Percentiles rank a stretch among this genome's conserved stretches.
These are phyloP conservation scores for Jackrogersella minutella DNA, from an alignment of 495 filamentous ascomycete species.

Conservation along the genomic window DNA sequence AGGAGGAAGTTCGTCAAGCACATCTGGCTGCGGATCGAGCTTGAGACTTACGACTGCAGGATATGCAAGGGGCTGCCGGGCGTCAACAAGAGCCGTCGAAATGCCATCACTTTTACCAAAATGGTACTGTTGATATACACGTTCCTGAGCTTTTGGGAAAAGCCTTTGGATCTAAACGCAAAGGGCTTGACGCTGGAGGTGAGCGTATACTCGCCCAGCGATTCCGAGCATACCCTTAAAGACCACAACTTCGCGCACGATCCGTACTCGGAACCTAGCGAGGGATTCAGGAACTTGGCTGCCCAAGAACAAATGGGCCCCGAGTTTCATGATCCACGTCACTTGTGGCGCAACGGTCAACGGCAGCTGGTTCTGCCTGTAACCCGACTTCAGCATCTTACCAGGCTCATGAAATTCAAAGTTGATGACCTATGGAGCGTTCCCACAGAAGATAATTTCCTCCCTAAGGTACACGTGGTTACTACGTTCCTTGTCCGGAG, in stretches of 20 bases:
- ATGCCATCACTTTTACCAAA: background rate
- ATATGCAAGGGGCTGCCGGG: background rate
- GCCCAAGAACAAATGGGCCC: background rate
- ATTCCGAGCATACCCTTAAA: background rate
- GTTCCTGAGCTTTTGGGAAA: background rate
- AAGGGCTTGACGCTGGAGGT: background rate
- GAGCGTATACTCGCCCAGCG: background rate
- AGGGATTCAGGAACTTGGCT: background rate
- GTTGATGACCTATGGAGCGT: too few relatives aligned
- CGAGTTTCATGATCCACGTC: background rate
- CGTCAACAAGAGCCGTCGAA: background rate
- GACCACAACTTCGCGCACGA: background rate
- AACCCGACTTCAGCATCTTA: too few relatives aligned
- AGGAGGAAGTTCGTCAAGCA: background rate
- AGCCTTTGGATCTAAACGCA: background rate
- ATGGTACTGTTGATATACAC: background rate
- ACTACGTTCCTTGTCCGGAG: slow-evolving; percentile 5
- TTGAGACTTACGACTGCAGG: background rate
- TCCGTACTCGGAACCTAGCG: background rate
- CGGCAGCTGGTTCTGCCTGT: too few relatives aligned
- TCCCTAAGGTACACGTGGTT: slow-evolving; percentile 3
- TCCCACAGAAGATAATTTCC: too few relatives aligned
- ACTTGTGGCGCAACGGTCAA: background rate
- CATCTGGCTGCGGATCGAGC: background rate
- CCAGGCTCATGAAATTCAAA: too few relatives aligned